phyloP scores from a whole-genome alignment of 2,329 filamentous ascomycete genomes.

The Aureobasidium sp. region DNA sequence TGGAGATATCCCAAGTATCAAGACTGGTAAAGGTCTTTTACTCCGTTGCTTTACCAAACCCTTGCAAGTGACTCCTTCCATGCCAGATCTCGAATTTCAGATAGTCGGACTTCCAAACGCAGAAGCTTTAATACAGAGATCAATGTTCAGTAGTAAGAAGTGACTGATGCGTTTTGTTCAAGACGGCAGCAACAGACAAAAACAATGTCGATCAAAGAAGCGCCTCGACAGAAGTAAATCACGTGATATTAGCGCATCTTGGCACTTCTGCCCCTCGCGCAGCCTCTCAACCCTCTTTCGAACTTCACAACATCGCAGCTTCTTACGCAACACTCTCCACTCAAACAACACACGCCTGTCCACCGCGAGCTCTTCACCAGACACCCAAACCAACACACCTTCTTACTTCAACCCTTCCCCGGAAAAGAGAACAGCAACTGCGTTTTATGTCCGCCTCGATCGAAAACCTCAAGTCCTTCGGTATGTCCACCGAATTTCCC shows the following conservation, averaged over 20 bases:
- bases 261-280: constrained; percentile 1
- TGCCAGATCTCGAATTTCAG: no score
- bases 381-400: not conserved
- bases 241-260: constrained; percentile 5
- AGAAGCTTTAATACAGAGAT: not conserved
- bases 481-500: constrained; percentile 46
- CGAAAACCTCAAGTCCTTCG: constrained; percentile 97
- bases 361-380: not conserved
- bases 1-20: not conserved
- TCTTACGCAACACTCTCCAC: constrained; percentile 8
- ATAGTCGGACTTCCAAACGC: no score
- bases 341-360: not conserved
- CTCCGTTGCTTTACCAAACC: no score
- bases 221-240: not conserved
- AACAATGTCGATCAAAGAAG: not conserved
- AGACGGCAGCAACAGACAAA: no score
- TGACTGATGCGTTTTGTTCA: no score
- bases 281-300: constrained; percentile 6
- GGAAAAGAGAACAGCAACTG: constrained; percentile 13
- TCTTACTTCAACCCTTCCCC: not conserved
- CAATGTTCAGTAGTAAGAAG: no score
- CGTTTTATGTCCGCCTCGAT: constrained; percentile 73
- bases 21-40: not conserved
- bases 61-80: no score
- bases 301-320: constrained; percentile 9